Conservation (phyloP, 768 basidiomycete genomes). For the Cystobasidium tubakii region DNA sequence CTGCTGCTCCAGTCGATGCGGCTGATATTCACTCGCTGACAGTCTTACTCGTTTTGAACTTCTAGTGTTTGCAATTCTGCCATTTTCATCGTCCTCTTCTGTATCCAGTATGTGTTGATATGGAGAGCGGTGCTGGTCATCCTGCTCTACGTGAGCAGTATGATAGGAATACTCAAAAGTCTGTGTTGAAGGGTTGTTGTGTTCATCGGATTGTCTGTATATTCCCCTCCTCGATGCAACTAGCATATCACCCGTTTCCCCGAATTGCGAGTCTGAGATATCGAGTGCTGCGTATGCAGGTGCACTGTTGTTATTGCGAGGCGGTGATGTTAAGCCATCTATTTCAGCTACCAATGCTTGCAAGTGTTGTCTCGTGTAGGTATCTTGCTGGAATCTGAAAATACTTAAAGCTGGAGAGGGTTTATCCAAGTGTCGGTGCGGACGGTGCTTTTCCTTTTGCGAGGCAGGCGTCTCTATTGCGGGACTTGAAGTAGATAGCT, state of each 20-base stretch:
- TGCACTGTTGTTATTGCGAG: slow-evolving; percentile 28
- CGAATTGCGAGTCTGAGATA: neutral
- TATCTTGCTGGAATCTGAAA: slow-evolving; percentile 82
- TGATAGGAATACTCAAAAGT: slow-evolving; percentile 7
- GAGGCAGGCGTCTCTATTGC: neutral
- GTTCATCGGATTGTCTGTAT: neutral
- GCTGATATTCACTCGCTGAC: slow-evolving; percentile 21
- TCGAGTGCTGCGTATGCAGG: slow-evolving; percentile 30
- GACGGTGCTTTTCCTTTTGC: neutral
- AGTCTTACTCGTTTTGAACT: slow-evolving; percentile 17
- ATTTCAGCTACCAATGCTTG: slow-evolving; percentile 92
- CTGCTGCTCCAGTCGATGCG: neutral
- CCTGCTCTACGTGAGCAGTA: neutral
- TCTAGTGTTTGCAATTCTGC: slow-evolving; percentile 14
- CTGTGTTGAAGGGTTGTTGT: neutral
- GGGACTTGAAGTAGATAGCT: neutral
- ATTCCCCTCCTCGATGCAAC: neutral
- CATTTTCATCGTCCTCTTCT: slow-evolving; percentile 13
- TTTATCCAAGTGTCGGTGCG: neutral
- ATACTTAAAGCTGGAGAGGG: slow-evolving; percentile 15
- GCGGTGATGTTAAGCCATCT: slow-evolving; percentile 51
- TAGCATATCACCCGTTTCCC: neutral
- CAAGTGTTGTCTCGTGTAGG: slow-evolving; percentile 87
- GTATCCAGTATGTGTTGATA: neutral
- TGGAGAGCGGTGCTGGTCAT: neutral